Evolutionary conservation across 164 flowering plant genomes (phyloP).

Genomic region (Liriodendron chinense): DNA sequence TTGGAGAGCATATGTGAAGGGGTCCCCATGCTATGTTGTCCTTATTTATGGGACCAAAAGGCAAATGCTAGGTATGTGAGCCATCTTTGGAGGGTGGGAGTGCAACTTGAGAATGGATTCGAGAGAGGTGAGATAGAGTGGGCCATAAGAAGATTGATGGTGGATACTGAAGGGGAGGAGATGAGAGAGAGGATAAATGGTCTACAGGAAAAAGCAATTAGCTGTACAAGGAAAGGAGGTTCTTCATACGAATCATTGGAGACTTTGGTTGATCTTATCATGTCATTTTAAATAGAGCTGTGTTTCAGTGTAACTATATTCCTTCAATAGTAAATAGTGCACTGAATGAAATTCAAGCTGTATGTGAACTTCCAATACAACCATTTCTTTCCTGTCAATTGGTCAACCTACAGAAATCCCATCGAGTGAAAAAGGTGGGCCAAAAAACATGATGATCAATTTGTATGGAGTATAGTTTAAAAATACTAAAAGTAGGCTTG

Average conservation of each 20-base stretch:
- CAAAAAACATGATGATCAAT: no score
- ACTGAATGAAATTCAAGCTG: no score
- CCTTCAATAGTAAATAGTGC: no score
- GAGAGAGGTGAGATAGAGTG: constrained; percentile 7
- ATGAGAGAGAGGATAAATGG: not conserved
- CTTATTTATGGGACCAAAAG: constrained; percentile 1
- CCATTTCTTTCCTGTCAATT: no score
- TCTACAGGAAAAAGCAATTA: not conserved
- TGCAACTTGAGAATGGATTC: constrained; percentile 6
- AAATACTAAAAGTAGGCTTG: no score
- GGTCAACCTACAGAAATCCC: no score
- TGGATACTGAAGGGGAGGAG: constrained; percentile 4
- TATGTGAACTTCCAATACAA: no score
- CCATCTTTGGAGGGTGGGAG: constrained; percentile 10
- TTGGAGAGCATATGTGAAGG: constrained; percentile 8
- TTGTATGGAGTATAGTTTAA: no score
- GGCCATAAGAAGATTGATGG: constrained; percentile 7
- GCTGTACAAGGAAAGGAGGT: not conserved
- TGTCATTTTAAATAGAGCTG: not conserved
- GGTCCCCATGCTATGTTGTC: constrained; percentile 10
- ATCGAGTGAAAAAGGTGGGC: no score
- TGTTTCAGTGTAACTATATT: no score
- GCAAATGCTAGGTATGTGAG: constrained; percentile 8
- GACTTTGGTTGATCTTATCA: not conserved
- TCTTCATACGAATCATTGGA: not conserved